phyloP scores from a whole-genome alignment of 371 early-diverging fungal species.

The Mortierella sp. region DNA sequence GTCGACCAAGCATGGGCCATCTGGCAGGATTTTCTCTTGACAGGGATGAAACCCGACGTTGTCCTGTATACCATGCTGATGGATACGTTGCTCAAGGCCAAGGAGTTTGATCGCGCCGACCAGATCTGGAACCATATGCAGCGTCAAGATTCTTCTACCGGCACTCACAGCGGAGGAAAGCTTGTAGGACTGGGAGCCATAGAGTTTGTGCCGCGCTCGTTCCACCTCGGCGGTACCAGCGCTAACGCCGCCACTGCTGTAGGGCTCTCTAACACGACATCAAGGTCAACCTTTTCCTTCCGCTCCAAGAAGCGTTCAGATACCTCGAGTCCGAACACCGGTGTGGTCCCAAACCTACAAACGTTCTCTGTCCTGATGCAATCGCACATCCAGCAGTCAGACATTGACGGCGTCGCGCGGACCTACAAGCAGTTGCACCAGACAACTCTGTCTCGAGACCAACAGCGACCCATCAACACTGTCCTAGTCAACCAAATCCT shows the following conservation, averaged over 20 bases:
- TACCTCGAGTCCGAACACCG: not conserved
- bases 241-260: not conserved
- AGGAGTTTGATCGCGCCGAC: constrained; percentile 37
- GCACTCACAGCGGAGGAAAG: not conserved
- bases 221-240: not conserved
- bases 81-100: constrained; percentile 35
- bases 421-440: constrained; percentile 24
- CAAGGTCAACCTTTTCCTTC: not conserved
- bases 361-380: constrained; percentile 51
- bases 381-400: constrained; percentile 17
- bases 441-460: not conserved
- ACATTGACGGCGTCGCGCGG: constrained; percentile 30
- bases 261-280: not conserved
- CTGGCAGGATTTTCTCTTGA: constrained; percentile 48
- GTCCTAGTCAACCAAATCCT: constrained; percentile 44
- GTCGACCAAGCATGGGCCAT: constrained; percentile 38
- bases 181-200: not conserved
- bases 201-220: not conserved
- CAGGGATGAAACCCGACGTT: constrained; percentile 54
- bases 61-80: constrained; percentile 43
- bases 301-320: not conserved
- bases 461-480: constrained; percentile 20
- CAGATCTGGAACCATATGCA: constrained; percentile 47
- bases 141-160: not conserved
- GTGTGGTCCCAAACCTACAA: constrained; percentile 30